phyloP scores from a whole-genome alignment of 805 yeast genomes.

The Metschnikowia noctiluminum region DNA sequence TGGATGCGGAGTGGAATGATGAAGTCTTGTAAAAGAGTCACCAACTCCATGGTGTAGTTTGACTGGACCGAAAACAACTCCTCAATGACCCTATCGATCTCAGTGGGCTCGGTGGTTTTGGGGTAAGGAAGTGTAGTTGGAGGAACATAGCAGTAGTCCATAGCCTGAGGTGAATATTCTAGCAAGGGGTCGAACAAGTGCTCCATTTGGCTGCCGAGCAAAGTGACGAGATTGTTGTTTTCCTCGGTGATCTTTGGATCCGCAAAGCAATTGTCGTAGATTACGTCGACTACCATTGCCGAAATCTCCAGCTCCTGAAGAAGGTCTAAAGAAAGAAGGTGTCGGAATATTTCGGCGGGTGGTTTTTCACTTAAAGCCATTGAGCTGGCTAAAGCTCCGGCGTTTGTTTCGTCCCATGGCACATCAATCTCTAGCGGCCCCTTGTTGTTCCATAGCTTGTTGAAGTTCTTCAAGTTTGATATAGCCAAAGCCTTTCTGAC shows the following conservation, averaged over 20 bases:
- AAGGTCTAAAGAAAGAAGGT: slow-evolving; percentile 55
- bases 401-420: slow-evolving; percentile 71
- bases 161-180: slow-evolving; percentile 88
- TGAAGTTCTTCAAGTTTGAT: slow-evolving; percentile 62
- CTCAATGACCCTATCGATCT: slow-evolving; percentile 33
- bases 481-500: slow-evolving; percentile 77
- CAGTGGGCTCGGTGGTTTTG: not conserved
- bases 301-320: slow-evolving; percentile 47
- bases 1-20: slow-evolving; percentile 74
- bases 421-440: slow-evolving; percentile 39
- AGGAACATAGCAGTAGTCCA: slow-evolving; percentile 66
- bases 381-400: slow-evolving; percentile 72
- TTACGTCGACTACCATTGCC: slow-evolving; percentile 66
- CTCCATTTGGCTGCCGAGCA: slow-evolving; percentile 82
- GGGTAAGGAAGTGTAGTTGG: slow-evolving; percentile 35
- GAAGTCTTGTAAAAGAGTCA: slow-evolving; percentile 72
- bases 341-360: slow-evolving; percentile 57
- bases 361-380: slow-evolving; percentile 54
- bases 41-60: slow-evolving; percentile 66
- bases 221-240: slow-evolving; percentile 72
- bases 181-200: slow-evolving; percentile 84
- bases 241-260: slow-evolving; percentile 41
- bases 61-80: slow-evolving; percentile 74
- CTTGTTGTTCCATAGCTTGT: slow-evolving; percentile 45
- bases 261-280: slow-evolving; percentile 51